Evolutionary conservation across 305 asterid genomes (phyloP).

Genomic region (Solanum hybrid): DNA sequence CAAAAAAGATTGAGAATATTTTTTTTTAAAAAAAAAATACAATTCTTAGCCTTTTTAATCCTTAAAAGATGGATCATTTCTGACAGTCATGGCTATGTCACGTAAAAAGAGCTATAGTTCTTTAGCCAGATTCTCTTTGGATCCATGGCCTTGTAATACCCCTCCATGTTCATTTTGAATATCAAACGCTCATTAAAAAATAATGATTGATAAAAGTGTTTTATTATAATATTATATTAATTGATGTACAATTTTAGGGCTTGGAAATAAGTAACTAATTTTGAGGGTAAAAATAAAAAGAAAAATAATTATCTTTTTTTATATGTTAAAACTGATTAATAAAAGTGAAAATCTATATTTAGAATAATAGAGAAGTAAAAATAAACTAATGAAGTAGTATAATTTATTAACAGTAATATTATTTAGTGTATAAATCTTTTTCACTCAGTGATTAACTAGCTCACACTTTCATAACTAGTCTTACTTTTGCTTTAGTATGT

Average conservation of each 20-base stretch:
- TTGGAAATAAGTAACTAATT: not conserved
- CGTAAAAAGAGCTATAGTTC: not conserved
- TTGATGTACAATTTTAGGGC: not conserved
- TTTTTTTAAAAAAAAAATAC: not conserved
- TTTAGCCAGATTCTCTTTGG: not conserved
- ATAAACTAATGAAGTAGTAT: not conserved
- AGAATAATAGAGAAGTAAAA: not conserved
- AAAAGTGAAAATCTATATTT: too few species aligned
- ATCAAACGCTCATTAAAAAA: too few species aligned
- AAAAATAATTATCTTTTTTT: too few species aligned
- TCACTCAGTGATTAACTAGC: not conserved
- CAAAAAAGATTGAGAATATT: not conserved
- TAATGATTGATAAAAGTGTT: too few species aligned
- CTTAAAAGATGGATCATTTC: conserved; percentile 7
- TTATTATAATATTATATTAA: too few species aligned
- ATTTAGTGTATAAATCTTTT: not conserved
- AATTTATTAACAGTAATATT: not conserved
- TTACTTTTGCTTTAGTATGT: not conserved
- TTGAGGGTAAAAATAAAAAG: not conserved
- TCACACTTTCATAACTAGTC: not conserved
- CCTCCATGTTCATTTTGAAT: not conserved
- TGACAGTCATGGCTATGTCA: conserved; percentile 12
- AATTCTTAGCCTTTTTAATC: conserved; percentile 1
- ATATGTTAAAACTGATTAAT: too few species aligned
- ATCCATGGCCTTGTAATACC: not conserved